A percentile compares a stretch with the other conserved stretches of the same genome.
Evolutionary conservation across 176 grass and related monocot species (phyloP).

Genomic region (Triticum monococcum): DNA sequence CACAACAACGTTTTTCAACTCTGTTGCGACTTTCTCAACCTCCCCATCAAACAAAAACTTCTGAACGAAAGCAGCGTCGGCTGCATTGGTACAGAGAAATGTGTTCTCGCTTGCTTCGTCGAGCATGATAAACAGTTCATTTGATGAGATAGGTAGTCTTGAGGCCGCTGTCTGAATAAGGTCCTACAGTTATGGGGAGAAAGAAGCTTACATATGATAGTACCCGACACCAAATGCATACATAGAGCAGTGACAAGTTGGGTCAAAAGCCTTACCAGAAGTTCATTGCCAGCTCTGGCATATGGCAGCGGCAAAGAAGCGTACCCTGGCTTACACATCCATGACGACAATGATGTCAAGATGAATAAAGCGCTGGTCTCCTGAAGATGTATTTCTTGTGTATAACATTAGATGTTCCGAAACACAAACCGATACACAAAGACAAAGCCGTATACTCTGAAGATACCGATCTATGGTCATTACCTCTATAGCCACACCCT

Average conservation of each 20-base stretch:
- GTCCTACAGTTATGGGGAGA: conserved; percentile 41
- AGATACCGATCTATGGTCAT: conserved; percentile 1
- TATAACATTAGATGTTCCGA: conserved; percentile 19
- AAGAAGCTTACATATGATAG: conserved; percentile 3
- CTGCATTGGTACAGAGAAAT: conserved; percentile 70
- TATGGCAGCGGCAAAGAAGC: conserved; percentile 65
- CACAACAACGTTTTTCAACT: conserved; percentile 83
- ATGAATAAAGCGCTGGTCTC: conserved; percentile 61
- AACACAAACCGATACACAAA: background rate
- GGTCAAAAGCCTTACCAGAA: conserved; percentile 55
- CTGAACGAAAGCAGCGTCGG: conserved; percentile 43
- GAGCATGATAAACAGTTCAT: conserved; percentile 71
- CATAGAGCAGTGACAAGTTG: background rate
- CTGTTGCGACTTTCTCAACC: conserved; percentile 63
- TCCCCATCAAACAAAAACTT: conserved; percentile 90
- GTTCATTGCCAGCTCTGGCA: conserved; percentile 70
- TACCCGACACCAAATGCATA: background rate
- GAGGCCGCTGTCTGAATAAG: conserved; percentile 59
- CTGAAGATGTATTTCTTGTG: conserved; percentile 46
- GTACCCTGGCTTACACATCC: conserved; percentile 74
- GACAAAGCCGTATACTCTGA: background rate
- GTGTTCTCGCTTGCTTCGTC: conserved; percentile 95
- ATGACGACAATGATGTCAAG: conserved; percentile 56
- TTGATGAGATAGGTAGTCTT: conserved; percentile 54
- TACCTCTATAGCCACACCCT: conserved; percentile 66